A percentile compares a stretch with the other conserved stretches of the same genome.
Evolutionary conservation across 805 yeast species (phyloP).

Genomic region (Nadsonia fulvescens): DNA sequence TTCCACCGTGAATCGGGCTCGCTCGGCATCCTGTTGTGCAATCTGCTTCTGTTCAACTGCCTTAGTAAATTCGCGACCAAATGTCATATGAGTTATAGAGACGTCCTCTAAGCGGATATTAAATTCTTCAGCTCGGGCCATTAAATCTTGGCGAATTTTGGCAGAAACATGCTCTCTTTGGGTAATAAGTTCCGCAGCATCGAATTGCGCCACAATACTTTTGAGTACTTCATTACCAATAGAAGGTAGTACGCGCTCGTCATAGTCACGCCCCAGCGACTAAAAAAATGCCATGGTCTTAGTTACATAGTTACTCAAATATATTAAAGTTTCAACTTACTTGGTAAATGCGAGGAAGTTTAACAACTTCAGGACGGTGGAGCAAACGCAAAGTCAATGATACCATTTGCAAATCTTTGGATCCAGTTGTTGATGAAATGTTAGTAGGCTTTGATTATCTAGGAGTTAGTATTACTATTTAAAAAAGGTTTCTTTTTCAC

Average conservation of each 20-base stretch:
- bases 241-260: slow-evolving; percentile 92
- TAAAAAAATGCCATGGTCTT: no score
- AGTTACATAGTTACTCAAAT: no score
- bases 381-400: slow-evolving; percentile 81
- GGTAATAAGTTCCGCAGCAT: slow-evolving; percentile 93
- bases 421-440: slow-evolving; percentile 87
- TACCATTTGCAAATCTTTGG: slow-evolving; percentile 93
- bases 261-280: slow-evolving; percentile 82
- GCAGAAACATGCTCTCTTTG: slow-evolving; percentile 91
- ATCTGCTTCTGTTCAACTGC: slow-evolving; percentile 98
- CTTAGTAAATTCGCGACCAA: slow-evolving; percentile 90
- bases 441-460: slow-evolving; percentile 81
- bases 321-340: no score
- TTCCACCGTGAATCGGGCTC: slow-evolving; percentile 85
- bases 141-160: slow-evolving; percentile 71
- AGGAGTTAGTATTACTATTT: no score
- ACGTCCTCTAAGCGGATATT: slow-evolving; percentile 89
- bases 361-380: slow-evolving; percentile 79
- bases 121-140: slow-evolving; percentile 71
- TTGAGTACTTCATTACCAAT: slow-evolving; percentile 94
- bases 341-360: slow-evolving; percentile 79
- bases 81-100: slow-evolving; percentile 92
- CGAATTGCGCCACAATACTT: slow-evolving; percentile 94
- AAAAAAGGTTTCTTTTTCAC: no score
- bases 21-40: slow-evolving; percentile 98